Conservation (phyloP, 2,329 filamentous ascomycete genomes). For the Pseudogymnoascus sp. region DNA sequence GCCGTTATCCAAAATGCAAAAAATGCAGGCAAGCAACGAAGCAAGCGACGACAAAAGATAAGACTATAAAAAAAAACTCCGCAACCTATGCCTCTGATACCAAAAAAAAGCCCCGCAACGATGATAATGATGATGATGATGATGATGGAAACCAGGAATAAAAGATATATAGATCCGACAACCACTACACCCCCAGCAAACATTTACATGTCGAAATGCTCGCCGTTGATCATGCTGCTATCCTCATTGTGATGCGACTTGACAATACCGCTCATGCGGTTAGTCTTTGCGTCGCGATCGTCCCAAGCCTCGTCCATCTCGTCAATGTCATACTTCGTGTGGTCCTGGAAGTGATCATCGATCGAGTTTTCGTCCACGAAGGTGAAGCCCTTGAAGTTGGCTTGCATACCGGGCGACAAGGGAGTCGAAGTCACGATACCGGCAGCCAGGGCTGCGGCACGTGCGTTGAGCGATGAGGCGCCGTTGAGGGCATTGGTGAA, state of each 20-base stretch:
- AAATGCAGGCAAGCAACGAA: not conserved
- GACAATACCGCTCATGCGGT: slow-evolving; percentile 56
- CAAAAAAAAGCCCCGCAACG: not conserved
- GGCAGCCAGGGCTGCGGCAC: slow-evolving; percentile 75
- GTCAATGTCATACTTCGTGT: slow-evolving; percentile 44
- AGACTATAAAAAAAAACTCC: slow-evolving; percentile 12
- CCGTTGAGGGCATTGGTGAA: slow-evolving; percentile 91
- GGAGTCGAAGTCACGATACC: slow-evolving; percentile 86
- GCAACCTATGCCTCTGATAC: slow-evolving; percentile 12
- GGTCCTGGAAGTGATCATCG: slow-evolving; percentile 67
- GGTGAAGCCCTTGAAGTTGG: slow-evolving; percentile 96
- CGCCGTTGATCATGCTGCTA: slow-evolving; percentile 51
- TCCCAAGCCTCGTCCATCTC: slow-evolving; percentile 49
- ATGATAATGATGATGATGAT: not conserved
- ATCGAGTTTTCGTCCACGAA: slow-evolving; percentile 97
- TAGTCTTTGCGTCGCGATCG: slow-evolving; percentile 35
- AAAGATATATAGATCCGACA: not conserved
- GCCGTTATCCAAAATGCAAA: slow-evolving; percentile 14
- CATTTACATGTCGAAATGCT: slow-evolving; percentile 54
- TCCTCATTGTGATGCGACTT: slow-evolving; percentile 47
- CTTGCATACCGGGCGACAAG: slow-evolving; percentile 88
- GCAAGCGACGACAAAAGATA: not conserved
- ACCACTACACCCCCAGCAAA: not conserved
- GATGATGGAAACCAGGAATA: not conserved
- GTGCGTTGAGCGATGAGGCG: slow-evolving; percentile 80